Evolutionary conservation across 2,329 filamentous ascomycete species (phyloP), one percentile per base, ranked within the genome.

Genomic region (Pseudonectria buxi): DNA sequence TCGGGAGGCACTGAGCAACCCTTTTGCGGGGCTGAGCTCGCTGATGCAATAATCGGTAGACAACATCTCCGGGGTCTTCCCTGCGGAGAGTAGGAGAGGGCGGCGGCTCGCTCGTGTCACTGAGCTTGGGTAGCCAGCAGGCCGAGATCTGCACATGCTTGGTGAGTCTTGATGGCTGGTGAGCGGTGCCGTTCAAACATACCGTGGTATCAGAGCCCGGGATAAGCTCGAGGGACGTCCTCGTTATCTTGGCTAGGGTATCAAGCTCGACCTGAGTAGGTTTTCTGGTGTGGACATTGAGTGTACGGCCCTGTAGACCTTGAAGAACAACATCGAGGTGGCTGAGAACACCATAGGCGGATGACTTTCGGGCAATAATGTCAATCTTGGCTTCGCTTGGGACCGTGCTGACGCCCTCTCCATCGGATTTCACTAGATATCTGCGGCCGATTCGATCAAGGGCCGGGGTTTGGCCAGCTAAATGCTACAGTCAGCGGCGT

Each of bases 41-140:
- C 57, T 59, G 24, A 63, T 50, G 18, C 3, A 76, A 49, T 4
- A 74, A 58, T 22, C 72, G 67, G 30, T 62, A 51, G 12, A 71
- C 68, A 11, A 66, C 53, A 28, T 75, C 68, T 24, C 56, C 57
- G 2, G 57, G 47, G 35, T 64, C 57, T 47, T 74, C 68, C 6
- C 61, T 50, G 11, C 27, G 32, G n/a, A 27, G 18, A 22, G 18
- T 9, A 22, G 35, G 18, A 5, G 16, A 7, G 4, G 26, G 10
- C 13, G 30, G 30, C 13, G 11, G 29, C 6, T 28, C 28, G 6
- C 15, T 24, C 27, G 3, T 24, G 7, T 10, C 10, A 18, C 27
- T 33, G 33, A n/a, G 5, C 6, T 59, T 37, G 9, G 61, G 50
- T 9, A 72, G 53, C 69, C 70, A 74, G 6, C 60, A 62, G 10